Evolutionary conservation across 768 basidiomycete species (phyloP), one percentile per base, ranked within the genome.

Genomic region (Termitomyces sp.): DNA sequence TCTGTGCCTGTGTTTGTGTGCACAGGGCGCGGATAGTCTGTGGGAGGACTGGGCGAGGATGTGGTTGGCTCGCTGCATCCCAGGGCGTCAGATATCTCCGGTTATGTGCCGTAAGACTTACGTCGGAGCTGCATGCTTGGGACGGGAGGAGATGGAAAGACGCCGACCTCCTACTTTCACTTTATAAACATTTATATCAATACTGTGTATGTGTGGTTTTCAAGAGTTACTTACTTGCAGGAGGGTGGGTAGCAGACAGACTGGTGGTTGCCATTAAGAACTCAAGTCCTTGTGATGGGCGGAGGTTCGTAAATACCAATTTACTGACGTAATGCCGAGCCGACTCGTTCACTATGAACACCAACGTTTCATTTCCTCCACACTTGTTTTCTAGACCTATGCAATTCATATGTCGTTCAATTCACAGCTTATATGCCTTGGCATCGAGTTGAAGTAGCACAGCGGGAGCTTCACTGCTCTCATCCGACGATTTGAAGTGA

Each of bases 11-110:
- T 35, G 6, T 30, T 40, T 10, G 74, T 73, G 41, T 69, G 46
- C n/a, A 73, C 71, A 12, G 82, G 83, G 28, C 83, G 74, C 9
- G 83, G 83, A 58, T 85, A 84, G 63, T 79, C 73, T 51, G 58
- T 49, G 53, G 56, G 60, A 34, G 40, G 54, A 15, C 63, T 45
- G 30, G 65, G 58, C 37, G 59, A 48, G 28, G 45, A 44, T 32
- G 53, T 52, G 2, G 51, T 57, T 30, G 61, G 54, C 47, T 64
- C 61, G 19, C 64, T 66, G 49, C 15, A 30, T 34, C 11, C 21
- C 5, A 14, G 6, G 24, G 35, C 30, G 34, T 44, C 51, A 17
- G 11, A 32, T 54, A 12, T 19, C 12, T 32, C 37, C 2, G 22
- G 28, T 22, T 12, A 14, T 12, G 22, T 21, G 22, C 21, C 17